A percentile compares a stretch with the other conserved stretches of the same genome.
These are phyloP conservation scores for Xylaria hypoxylon DNA, from an alignment of 2,329 filamentous ascomycete species.

Conservation along the genomic window DNA sequence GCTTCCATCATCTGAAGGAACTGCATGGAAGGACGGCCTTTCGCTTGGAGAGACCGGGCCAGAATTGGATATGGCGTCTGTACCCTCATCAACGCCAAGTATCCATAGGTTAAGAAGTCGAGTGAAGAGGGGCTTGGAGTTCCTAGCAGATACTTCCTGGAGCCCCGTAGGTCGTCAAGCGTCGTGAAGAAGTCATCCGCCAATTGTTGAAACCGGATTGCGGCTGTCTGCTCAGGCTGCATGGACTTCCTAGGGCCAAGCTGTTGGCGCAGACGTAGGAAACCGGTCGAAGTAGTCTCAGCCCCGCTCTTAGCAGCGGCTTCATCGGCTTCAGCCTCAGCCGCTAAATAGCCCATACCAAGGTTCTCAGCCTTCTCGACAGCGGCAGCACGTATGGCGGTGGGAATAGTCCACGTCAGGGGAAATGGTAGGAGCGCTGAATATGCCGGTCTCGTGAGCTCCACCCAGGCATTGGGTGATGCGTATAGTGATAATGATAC, in stretches of 20 bases:
- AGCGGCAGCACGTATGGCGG: slow-evolving; percentile 76
- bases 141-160: slow-evolving; percentile 66
- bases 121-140: slow-evolving; percentile 65
- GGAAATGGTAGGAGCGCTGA: slow-evolving; percentile 85
- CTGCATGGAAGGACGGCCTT: slow-evolving; percentile 44
- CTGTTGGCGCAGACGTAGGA: slow-evolving; percentile 51
- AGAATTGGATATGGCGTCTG: slow-evolving; percentile 61
- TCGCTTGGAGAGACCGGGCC: slow-evolving; percentile 44
- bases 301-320: slow-evolving; percentile 50
- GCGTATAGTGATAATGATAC: slow-evolving; percentile 90
- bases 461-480: slow-evolving; percentile 87
- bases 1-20: slow-evolving; percentile 42
- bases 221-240: slow-evolving; percentile 74
- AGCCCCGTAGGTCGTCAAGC: slow-evolving; percentile 70
- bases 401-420: slow-evolving; percentile 86
- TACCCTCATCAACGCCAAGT: slow-evolving; percentile 77
- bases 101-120: slow-evolving; percentile 85
- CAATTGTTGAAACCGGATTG: slow-evolving; percentile 81
- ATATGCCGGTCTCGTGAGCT: slow-evolving; percentile 82
- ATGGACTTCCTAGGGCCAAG: slow-evolving; percentile 59
- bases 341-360: slow-evolving; percentile 75
- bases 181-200: slow-evolving; percentile 78
- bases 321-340: slow-evolving; percentile 60
- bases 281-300: slow-evolving; percentile 50
- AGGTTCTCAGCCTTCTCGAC: slow-evolving; percentile 76